phyloP scores from a whole-genome alignment of 306 rosid species.

The Calophaca sinica region DNA sequence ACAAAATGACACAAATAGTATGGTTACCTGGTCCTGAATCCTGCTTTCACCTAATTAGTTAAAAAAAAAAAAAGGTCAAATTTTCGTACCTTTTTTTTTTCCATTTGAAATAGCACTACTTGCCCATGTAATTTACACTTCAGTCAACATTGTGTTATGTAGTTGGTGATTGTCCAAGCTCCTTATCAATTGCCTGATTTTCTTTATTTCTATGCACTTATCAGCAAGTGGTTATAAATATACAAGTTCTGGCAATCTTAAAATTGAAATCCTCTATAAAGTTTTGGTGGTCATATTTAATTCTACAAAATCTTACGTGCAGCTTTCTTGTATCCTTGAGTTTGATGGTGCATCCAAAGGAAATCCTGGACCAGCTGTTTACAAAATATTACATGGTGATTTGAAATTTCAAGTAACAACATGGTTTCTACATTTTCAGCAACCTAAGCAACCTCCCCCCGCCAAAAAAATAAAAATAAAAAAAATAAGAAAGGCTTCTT shows the following conservation, averaged over 20 bases:
- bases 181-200: background rate
- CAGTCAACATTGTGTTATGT: background rate
- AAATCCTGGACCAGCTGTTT: conserved; percentile 83
- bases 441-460: too few species aligned
- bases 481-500: too few species aligned
- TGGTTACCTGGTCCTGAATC: too few species aligned
- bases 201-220: background rate
- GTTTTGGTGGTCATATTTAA: background rate
- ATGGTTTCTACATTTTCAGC: too few species aligned
- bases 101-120: background rate
- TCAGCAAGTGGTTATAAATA: background rate
- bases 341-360: conserved; percentile 97
- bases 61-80: too few species aligned
- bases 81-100: too few species aligned
- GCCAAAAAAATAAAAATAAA: too few species aligned
- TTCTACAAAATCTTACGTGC: background rate
- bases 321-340: conserved; percentile 72
- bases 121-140: background rate
- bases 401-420: background rate
- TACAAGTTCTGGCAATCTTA: background rate
- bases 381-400: background rate
- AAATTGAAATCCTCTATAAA: background rate
- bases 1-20: too few species aligned
- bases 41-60: too few species aligned
- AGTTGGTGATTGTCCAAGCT: background rate